Evolutionary conservation across 345 rosid species (phyloP).

Genomic region (Arabidopsis suecica): DNA sequence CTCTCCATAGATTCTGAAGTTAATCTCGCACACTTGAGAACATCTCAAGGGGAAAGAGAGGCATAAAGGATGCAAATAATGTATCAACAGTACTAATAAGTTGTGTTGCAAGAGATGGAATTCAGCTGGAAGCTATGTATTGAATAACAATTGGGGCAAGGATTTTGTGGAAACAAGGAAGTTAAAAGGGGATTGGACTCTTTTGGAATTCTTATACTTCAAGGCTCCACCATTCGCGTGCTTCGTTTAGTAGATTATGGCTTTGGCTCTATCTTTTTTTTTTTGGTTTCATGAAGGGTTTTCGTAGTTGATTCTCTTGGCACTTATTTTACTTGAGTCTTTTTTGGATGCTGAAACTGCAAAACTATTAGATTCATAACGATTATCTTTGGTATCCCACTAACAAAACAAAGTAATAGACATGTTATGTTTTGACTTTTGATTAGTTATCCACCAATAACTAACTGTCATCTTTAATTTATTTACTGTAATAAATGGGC

Average conservation of each 20-base stretch:
- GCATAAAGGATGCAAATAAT: background rate
- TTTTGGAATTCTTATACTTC: constrained; percentile 12
- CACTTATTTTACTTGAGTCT: background rate
- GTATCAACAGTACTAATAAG: background rate
- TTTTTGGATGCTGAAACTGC: background rate
- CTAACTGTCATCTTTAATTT: background rate
- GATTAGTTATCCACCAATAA: background rate
- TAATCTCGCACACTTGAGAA: background rate
- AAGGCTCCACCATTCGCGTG: background rate
- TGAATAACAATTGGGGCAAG: background rate
- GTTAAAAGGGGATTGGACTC: background rate
- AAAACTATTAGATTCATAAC: background rate
- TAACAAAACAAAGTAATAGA: background rate
- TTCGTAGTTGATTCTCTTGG: background rate
- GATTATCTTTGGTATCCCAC: background rate
- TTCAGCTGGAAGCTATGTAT: background rate
- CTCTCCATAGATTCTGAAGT: too few relatives aligned
- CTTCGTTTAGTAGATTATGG: background rate
- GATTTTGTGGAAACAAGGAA: background rate
- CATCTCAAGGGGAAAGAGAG: background rate
- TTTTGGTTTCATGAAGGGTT: background rate
- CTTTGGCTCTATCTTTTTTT: background rate
- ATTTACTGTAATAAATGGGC: background rate
- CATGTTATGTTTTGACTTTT: background rate
- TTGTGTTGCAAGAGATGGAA: constrained; percentile 9